Evolutionary conservation across 768 basidiomycete genomes (phyloP).

Genomic region (Mycena venus): DNA sequence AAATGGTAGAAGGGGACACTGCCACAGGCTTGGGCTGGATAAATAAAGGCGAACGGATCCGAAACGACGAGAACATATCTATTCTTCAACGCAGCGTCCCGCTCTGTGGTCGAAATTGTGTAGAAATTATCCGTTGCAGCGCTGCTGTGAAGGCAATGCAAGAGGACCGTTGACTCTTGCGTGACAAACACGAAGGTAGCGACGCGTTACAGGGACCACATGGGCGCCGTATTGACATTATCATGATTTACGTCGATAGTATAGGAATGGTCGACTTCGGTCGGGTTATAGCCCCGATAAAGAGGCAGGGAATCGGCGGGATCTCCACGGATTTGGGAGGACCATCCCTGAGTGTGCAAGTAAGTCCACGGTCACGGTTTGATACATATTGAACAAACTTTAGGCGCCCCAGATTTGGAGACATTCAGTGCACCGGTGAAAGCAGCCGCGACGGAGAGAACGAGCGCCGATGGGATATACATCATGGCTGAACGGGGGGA

Average conservation of each 20-base stretch:
- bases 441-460: not conserved
- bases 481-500: not conserved
- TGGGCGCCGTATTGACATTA: not conserved
- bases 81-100: conserved; percentile 24
- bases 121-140: conserved; percentile 33
- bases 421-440: not conserved
- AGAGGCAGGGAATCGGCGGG: not conserved
- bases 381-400: not conserved
- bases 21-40: conserved; percentile 23
- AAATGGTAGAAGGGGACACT: conserved; percentile 21
- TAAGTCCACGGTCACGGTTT: not conserved
- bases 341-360: not conserved
- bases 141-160: conserved; percentile 34
- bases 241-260: not conserved
- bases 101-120: conserved; percentile 30
- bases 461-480: not conserved
- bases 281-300: not conserved
- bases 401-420: not conserved
- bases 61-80: conserved; percentile 22
- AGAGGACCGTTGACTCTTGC: conserved; percentile 28
- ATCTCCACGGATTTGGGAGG: not conserved
- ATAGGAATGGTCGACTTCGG: not conserved
- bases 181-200: conserved; percentile 12
- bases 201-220: not conserved
- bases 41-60: conserved; percentile 33